Conservation (phyloP, 2,329 filamentous ascomycete genomes). For the Xylariaceae sp. region DNA sequence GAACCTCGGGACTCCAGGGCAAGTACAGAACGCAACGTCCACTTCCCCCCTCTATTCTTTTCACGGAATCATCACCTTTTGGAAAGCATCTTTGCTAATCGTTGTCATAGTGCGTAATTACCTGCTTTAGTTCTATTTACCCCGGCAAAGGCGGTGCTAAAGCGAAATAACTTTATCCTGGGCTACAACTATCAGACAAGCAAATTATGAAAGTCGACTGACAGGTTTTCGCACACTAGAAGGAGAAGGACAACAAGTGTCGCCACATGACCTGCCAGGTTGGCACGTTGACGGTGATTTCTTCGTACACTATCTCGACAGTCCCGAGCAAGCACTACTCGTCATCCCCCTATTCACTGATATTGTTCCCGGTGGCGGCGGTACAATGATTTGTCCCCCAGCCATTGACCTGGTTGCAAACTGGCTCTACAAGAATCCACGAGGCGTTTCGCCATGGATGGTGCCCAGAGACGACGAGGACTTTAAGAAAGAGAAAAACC, state of each 20-base stretch:
- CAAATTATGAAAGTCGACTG: too few relatives aligned
- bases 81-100: too few relatives aligned
- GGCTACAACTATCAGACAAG: too few relatives aligned
- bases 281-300: conserved; percentile 75
- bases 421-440: conserved; percentile 59
- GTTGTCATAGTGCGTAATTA: too few relatives aligned
- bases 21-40: too few relatives aligned
- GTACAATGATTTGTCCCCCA: conserved; percentile 61
- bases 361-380: conserved; percentile 58
- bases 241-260: conserved; percentile 46
- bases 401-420: conserved; percentile 57
- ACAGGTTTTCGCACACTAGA: conserved; percentile 23
- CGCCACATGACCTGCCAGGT: conserved; percentile 50
- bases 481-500: conserved; percentile 42
- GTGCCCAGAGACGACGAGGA: conserved; percentile 49
- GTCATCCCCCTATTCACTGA: conserved; percentile 68
- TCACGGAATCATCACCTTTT: too few relatives aligned
- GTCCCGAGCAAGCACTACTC: conserved; percentile 65
- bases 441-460: conserved; percentile 66
- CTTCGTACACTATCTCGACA: conserved; percentile 70
- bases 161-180: too few relatives aligned
- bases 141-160: too few relatives aligned
- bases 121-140: too few relatives aligned
- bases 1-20: conserved; percentile 56
- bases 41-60: too few relatives aligned